Percentiles rank a stretch among this genome's conserved stretches.
Evolutionary conservation across 768 basidiomycete species (phyloP).

Genomic region (Boletus rubroflammeus): DNA sequence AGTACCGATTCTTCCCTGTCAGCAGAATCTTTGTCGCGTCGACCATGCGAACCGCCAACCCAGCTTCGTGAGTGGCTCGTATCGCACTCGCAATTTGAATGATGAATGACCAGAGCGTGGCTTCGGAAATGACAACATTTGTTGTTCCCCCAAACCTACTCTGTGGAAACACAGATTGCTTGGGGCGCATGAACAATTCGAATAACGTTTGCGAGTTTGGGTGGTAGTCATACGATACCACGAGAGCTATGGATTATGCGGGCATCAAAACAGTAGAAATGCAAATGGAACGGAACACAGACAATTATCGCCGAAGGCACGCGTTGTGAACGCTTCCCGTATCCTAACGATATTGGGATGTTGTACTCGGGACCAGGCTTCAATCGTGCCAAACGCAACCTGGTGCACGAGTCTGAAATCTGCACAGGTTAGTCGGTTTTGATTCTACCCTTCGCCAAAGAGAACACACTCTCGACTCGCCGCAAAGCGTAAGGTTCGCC

Average conservation of each 20-base stretch:
- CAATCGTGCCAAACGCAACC: slow-evolving; percentile 75
- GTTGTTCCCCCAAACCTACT: slow-evolving; percentile 34
- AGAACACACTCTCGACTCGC: slow-evolving; percentile 74
- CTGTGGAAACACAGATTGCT: slow-evolving; percentile 36
- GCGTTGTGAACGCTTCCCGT: slow-evolving; percentile 92
- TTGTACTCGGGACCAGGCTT: slow-evolving; percentile 77
- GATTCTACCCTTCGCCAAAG: not conserved
- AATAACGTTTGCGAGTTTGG: slow-evolving; percentile 78
- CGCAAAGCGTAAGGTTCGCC: slow-evolving; percentile 75
- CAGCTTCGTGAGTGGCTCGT: slow-evolving; percentile 78
- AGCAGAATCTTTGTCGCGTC: slow-evolving; percentile 86
- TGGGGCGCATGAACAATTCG: slow-evolving; percentile 70
- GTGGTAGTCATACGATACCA: slow-evolving; percentile 89
- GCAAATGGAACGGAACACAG: slow-evolving; percentile 24
- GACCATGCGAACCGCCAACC: slow-evolving; percentile 75
- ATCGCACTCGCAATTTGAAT: slow-evolving; percentile 87
- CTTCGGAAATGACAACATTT: slow-evolving; percentile 55
- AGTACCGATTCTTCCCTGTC: slow-evolving; percentile 83
- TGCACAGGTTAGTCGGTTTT: slow-evolving; percentile 29
- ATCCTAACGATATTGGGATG: slow-evolving; percentile 86
- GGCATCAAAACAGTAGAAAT: slow-evolving; percentile 7
- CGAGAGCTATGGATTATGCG: slow-evolving; percentile 56
- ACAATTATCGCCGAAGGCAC: slow-evolving; percentile 92
- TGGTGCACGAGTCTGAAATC: slow-evolving; percentile 84
- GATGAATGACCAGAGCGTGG: slow-evolving; percentile 88